phyloP scores from a whole-genome alignment of 164 flowering plant species.

The Liquidambar formosana region DNA sequence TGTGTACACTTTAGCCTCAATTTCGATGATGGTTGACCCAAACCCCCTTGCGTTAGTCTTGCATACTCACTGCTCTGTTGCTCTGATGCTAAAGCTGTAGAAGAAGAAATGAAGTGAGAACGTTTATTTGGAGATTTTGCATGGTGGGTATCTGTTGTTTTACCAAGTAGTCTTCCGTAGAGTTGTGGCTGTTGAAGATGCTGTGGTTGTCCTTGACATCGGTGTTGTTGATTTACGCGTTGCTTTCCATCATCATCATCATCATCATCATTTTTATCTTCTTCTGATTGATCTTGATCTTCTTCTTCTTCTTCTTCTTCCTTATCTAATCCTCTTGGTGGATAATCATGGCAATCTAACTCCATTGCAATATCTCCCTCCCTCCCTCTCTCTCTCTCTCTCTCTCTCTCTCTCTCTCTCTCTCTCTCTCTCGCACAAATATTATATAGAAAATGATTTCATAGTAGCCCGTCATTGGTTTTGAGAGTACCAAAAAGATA shows the following conservation, averaged over 20 bases:
- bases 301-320: constrained; percentile 22
- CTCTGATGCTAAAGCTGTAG: constrained; percentile 9
- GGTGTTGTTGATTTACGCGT: constrained; percentile 5
- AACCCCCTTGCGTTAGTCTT: constrained; percentile 52
- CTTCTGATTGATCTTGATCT: too few relatives aligned
- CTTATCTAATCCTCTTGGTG: constrained; percentile 22
- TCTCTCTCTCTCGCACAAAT: too few relatives aligned
- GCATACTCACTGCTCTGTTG: constrained; percentile 46
- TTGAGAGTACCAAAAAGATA: too few relatives aligned
- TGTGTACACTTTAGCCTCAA: constrained; percentile 42
- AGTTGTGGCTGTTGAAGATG: constrained; percentile 15
- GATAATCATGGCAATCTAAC: constrained; percentile 33
- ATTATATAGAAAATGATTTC: too few relatives aligned
- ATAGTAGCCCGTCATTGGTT: too few relatives aligned
- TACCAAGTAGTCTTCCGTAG: not conserved
- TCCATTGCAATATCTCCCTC: too few relatives aligned
- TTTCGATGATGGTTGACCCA: constrained; percentile 41
- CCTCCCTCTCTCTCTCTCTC: too few relatives aligned
- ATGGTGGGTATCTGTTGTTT: constrained; percentile 10
- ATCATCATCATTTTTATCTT: too few relatives aligned
- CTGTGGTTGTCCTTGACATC: not conserved
- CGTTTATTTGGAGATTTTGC: constrained; percentile 48
- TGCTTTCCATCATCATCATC: too few relatives aligned
- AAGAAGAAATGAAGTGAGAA: constrained; percentile 34
- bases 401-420: too few relatives aligned